These are phyloP conservation scores for Trebouxiophyceae sp. DNA, from an alignment of 163 green algal species.

Conservation along the genomic window DNA sequence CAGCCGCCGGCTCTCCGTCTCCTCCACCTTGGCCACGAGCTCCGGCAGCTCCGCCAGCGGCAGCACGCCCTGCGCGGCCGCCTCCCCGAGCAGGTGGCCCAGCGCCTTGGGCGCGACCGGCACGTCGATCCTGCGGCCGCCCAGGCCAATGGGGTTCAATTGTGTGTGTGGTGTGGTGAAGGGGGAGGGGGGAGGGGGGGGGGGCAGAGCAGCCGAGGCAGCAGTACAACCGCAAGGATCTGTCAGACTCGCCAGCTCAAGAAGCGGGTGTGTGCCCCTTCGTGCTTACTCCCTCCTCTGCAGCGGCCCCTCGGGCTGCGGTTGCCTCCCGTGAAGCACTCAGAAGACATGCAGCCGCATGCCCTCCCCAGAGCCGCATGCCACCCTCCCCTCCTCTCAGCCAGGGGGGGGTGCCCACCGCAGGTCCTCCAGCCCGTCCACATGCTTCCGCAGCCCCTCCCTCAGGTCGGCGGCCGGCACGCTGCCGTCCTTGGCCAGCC, in stretches of 20 bases:
- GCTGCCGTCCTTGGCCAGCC: constrained; percentile 35
- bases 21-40: constrained; percentile 37
- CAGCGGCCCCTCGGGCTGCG: too few species aligned
- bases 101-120: constrained; percentile 62
- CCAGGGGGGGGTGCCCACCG: constrained; percentile 25
- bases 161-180: not conserved
- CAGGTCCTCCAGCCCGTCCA: constrained; percentile 64
- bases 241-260: too few species aligned
- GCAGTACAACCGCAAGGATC: too few species aligned
- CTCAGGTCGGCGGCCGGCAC: constrained; percentile 40
- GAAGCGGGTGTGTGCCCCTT: too few species aligned
- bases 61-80: constrained; percentile 24
- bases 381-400: too few species aligned
- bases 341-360: too few species aligned
- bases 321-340: too few species aligned
- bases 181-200: constrained; percentile 1
- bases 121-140: constrained; percentile 54
- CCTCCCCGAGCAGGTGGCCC: constrained; percentile 50
- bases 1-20: constrained; percentile 47
- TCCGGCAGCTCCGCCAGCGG: constrained; percentile 30
- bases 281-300: too few species aligned
- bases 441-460: constrained; percentile 34
- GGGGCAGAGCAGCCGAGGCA: not conserved
- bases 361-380: too few species aligned
- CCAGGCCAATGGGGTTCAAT: not conserved